Evolutionary conservation across 768 basidiomycete genomes (phyloP).

Genomic region (Trametes coccinea): DNA sequence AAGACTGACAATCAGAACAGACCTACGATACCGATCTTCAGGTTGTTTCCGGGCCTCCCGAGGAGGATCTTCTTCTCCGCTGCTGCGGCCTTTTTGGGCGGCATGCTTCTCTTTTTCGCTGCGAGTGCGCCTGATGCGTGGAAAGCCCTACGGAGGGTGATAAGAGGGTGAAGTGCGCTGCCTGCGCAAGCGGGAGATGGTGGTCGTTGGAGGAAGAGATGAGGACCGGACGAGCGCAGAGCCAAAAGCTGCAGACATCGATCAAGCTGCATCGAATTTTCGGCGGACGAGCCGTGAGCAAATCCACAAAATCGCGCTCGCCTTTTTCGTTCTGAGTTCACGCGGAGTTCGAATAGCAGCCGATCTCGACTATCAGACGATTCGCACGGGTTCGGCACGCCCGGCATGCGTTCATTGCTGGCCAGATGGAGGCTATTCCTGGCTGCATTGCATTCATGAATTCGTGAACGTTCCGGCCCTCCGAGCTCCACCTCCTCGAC

Average conservation of each 20-base stretch:
- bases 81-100: conserved; percentile 80
- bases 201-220: conserved; percentile 8
- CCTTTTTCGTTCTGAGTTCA: neutral
- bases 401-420: conserved; percentile 19
- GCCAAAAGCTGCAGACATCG: conserved; percentile 17
- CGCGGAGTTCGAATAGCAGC: conserved; percentile 9
- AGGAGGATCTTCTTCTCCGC: conserved; percentile 85
- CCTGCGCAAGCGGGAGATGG: neutral
- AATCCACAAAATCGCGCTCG: neutral
- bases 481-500: conserved; percentile 5
- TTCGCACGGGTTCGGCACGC: conserved; percentile 4
- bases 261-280: conserved; percentile 25
- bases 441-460: neutral
- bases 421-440: neutral
- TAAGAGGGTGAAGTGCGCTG: neutral
- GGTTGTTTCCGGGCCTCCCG: conserved; percentile 93
- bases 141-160: conserved; percentile 15
- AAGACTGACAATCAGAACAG: conserved; percentile 39
- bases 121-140: conserved; percentile 13
- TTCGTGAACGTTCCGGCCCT: neutral
- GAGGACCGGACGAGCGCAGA: conserved; percentile 7
- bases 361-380: neutral
- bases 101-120: conserved; percentile 63
- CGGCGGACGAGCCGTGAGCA: conserved; percentile 20
- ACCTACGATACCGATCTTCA: conserved; percentile 99